These are phyloP conservation scores for Penicillium steckii DNA, from an alignment of 495 filamentous ascomycete species.

Conservation along the genomic window DNA sequence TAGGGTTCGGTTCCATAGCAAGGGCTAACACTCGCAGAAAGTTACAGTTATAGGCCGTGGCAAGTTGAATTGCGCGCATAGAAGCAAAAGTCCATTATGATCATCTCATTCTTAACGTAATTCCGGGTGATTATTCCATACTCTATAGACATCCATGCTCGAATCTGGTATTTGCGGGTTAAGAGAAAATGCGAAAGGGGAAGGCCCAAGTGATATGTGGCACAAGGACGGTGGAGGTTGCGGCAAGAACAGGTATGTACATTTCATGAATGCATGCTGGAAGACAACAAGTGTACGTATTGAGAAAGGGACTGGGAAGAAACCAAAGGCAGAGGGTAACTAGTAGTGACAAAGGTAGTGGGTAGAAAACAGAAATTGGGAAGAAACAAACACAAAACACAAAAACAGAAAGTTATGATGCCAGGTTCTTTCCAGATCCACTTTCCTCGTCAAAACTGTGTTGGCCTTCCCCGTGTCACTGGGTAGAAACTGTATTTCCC, in stretches of 20 bases:
- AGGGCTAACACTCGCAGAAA: no score
- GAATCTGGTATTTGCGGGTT: constrained; percentile 33
- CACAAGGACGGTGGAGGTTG: constrained; percentile 14
- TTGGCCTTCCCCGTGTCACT: constrained; percentile 7
- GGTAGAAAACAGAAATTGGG: constrained; percentile 1
- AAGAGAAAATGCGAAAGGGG: constrained; percentile 21
- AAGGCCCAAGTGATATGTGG: constrained; percentile 10
- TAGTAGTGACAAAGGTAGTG: constrained; percentile 14
- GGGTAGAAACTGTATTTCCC: constrained; percentile 10
- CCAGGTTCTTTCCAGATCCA: constrained; percentile 11
- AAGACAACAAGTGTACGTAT: constrained; percentile 17
- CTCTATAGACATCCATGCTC: constrained; percentile 38
- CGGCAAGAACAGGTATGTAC: constrained; percentile 35
- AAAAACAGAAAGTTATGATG: constrained; percentile 5
- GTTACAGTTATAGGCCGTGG: neutral
- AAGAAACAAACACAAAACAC: constrained; percentile 12
- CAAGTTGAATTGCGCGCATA: neutral
- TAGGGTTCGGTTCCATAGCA: no score
- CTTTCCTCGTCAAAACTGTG: constrained; percentile 6
- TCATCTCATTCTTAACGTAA: constrained; percentile 32
- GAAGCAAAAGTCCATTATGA: constrained; percentile 22
- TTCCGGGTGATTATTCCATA: constrained; percentile 33
- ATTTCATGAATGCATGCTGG: constrained; percentile 37
- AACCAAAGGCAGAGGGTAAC: constrained; percentile 6
- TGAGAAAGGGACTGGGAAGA: constrained; percentile 10